Conservation (phyloP, 106 monocot genomes). For the Ottelia alismoides region DNA sequence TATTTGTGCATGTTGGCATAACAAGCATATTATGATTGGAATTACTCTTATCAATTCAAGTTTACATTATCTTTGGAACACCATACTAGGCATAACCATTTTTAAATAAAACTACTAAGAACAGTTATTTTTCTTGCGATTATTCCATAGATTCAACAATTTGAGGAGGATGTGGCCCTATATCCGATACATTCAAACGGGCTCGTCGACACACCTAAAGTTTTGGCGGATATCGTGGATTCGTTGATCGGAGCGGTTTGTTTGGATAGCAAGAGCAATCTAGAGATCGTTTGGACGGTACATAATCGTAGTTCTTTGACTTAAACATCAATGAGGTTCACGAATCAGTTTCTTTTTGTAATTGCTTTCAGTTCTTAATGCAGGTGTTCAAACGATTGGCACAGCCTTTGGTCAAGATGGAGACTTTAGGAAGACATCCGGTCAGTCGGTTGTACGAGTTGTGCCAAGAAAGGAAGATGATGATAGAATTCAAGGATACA, state of each 20-base stretch:
- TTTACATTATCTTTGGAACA: too few species aligned
- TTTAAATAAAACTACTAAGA: too few species aligned
- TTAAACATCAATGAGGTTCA: too few species aligned
- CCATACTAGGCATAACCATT: too few species aligned
- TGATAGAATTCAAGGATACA: constrained; percentile 9
- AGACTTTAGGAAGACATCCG: constrained; percentile 31
- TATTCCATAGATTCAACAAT: constrained; percentile 28
- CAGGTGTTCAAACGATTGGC: constrained; percentile 29
- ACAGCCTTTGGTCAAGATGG: constrained; percentile 26
- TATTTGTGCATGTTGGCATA: too few species aligned
- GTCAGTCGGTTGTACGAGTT: constrained; percentile 33
- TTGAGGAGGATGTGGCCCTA: constrained; percentile 14
- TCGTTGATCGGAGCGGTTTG: constrained; percentile 43
- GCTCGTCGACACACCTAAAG: constrained; percentile 37
- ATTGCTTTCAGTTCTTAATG: too few species aligned
- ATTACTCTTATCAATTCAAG: too few species aligned
- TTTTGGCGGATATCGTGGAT: constrained; percentile 31
- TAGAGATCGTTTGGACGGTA: constrained; percentile 34
- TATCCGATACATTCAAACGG: constrained; percentile 51
- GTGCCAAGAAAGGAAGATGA: constrained; percentile 25
- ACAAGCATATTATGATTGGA: too few species aligned
- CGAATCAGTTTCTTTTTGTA: too few species aligned
- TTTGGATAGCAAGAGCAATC: constrained; percentile 20
- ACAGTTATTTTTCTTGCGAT: too few species aligned
- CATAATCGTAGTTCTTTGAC: too few species aligned